Evolutionary conservation across 2,329 filamentous ascomycete species (phyloP), one percentile per base, ranked within the genome.

Genomic region (Botryotinia narcissicola): DNA sequence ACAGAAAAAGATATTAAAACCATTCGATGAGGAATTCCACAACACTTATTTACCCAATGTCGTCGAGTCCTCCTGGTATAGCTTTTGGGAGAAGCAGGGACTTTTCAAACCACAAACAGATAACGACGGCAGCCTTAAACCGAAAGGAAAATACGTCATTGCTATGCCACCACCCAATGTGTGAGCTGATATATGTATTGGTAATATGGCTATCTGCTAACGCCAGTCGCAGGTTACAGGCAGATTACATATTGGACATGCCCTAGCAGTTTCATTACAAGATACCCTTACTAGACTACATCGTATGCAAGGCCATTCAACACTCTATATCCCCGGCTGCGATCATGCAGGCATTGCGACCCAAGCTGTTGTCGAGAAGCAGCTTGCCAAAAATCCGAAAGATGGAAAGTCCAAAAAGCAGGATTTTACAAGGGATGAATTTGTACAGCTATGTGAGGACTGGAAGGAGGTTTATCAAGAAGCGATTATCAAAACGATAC

Each of bases 171-270:
- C 51, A 57, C 51, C 51, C 51, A 57, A 57, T 57, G 51, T 57
- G 51, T 57, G 51, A 57, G 51, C 51, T 57, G 51, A 29, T 57
- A 57, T 57, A 57, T 57, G n/a, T 57, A 57, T 57, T 57, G n/a
- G 14, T 57, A 29, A 57, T 16, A 29, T 29, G 51, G 51, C 51
- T 32, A 18, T 18, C 51, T 57, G 51, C 51, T 57, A 57, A 57
- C 51, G 29, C 14, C n/a, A 57, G n/a, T 32, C 51, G 51, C 51
- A 57, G 51, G 51, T 57, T 9, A 57, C 51, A 8, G 51, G 51
- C n/a, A 57, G 51, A 57, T 57, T 57, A 57, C 51, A 57, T 18
- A 57, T 57, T 32, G 51, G 51, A 8, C 51, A 57, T 57, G 51
- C 51, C 51, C 51, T 57, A 57, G 51, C 51, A 57, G 51, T 57